Evolutionary conservation across 805 yeast genomes (phyloP).

Genomic region (Candida tammaniensis): DNA sequence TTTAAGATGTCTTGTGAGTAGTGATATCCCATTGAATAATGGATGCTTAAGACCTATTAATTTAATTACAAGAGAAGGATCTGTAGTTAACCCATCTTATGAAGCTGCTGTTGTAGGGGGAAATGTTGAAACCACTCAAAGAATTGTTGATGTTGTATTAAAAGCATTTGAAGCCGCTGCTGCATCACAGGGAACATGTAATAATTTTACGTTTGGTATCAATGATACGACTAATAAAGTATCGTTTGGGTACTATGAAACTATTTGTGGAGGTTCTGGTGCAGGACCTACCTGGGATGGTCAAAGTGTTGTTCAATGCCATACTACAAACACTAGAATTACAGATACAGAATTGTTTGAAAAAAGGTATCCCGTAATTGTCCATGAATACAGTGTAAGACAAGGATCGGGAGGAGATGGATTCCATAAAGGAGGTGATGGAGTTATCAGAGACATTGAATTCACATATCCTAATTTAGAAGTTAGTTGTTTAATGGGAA

Average conservation of each 20-base stretch:
- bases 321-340: constrained; percentile 90
- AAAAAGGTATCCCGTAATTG: constrained; percentile 78
- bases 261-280: constrained; percentile 95
- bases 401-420: constrained; percentile 81
- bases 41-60: constrained; percentile 84
- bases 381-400: constrained; percentile 71
- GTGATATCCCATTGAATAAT: constrained; percentile 88
- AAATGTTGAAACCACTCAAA: constrained; percentile 91
- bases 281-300: constrained; percentile 89
- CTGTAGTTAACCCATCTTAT: constrained; percentile 63
- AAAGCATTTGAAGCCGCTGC: constrained; percentile 88
- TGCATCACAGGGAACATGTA: constrained; percentile 94
- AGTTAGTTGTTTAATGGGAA: constrained; percentile 80
- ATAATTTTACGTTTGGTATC: constrained; percentile 88
- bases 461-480: constrained; percentile 48
- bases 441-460: constrained; percentile 81
- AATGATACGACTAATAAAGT: constrained; percentile 53
- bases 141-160: constrained; percentile 85
- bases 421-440: constrained; percentile 73
- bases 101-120: constrained; percentile 92
- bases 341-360: constrained; percentile 91
- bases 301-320: constrained; percentile 86
- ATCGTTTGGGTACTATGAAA: constrained; percentile 90
- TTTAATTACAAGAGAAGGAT: constrained; percentile 42
- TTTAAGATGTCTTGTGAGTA: constrained; percentile 77